Percentiles rank a stretch among this genome's conserved stretches.
These are phyloP conservation scores for Abortiporus biennis DNA, from an alignment of 1,284 basidiomycete species.

Conservation along the genomic window DNA sequence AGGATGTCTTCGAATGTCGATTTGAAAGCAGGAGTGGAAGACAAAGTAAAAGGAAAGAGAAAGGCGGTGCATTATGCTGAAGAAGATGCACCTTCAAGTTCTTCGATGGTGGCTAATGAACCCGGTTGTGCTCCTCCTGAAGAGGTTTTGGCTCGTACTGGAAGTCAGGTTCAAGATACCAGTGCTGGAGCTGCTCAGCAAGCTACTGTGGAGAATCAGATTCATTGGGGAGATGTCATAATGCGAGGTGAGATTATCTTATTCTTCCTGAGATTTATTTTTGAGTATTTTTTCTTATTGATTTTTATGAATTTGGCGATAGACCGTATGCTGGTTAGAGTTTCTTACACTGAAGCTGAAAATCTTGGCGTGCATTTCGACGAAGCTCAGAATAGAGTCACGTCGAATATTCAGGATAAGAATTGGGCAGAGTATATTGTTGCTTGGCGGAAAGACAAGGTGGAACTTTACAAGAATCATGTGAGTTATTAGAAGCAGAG, in stretches of 20 bases:
- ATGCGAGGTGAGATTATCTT: conserved; percentile 51
- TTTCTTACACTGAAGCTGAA: conserved; percentile 54
- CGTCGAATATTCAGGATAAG: conserved; percentile 56
- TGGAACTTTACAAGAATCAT: conserved; percentile 80
- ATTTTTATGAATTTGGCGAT: background rate
- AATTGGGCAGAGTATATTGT: conserved; percentile 78
- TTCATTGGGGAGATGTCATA: conserved; percentile 40
- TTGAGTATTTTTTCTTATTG: background rate
- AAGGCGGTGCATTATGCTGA: conserved; percentile 29
- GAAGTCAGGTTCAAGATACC: conserved; percentile 44
- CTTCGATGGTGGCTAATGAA: conserved; percentile 15
- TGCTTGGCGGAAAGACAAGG: conserved; percentile 62
- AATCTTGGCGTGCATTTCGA: conserved; percentile 53
- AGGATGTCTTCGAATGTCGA: too few species aligned
- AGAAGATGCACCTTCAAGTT: conserved; percentile 4
- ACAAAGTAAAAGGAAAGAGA: conserved; percentile 24
- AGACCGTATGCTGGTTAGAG: conserved; percentile 84
- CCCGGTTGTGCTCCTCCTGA: conserved; percentile 50
- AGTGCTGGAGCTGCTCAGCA: conserved; percentile 52
- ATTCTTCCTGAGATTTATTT: background rate
- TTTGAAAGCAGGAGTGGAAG: too few species aligned
- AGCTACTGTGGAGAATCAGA: conserved; percentile 19
- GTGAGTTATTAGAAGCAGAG: conserved; percentile 32
- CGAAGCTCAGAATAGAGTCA: conserved; percentile 58
- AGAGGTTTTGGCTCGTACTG: conserved; percentile 53